Conservation (phyloP, 805 yeast genomes). For the Lachancea sp. region DNA sequence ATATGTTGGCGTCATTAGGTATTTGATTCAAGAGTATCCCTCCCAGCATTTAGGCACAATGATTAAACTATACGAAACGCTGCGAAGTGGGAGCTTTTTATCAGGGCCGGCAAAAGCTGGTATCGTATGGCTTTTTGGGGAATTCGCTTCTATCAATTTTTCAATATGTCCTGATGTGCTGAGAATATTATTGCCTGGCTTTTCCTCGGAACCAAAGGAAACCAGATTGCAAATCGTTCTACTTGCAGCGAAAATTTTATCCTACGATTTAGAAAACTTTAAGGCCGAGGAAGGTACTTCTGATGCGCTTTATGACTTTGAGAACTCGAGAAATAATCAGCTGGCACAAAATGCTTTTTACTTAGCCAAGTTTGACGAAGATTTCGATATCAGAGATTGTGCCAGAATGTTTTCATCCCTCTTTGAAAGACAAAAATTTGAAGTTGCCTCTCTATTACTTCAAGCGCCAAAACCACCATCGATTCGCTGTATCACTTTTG, state of each 20-base stretch:
- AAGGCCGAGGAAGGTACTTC: conserved; percentile 17
- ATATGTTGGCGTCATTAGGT: conserved; percentile 64
- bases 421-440: conserved; percentile 44
- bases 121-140: conserved; percentile 88
- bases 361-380: conserved; percentile 65
- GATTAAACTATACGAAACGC: conserved; percentile 40
- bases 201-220: conserved; percentile 46
- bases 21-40: conserved; percentile 60
- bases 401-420: conserved; percentile 68
- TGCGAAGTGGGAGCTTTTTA: conserved; percentile 23
- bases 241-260: conserved; percentile 65
- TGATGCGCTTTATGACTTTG: conserved; percentile 30
- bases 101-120: conserved; percentile 63
- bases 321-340: conserved; percentile 35
- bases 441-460: conserved; percentile 60
- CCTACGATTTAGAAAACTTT: conserved; percentile 45
- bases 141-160: conserved; percentile 46
- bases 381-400: conserved; percentile 75
- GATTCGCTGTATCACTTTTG: conserved; percentile 3
- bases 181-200: conserved; percentile 48
- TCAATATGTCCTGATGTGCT: conserved; percentile 70
- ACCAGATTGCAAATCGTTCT: conserved; percentile 68
- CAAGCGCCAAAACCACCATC: conserved; percentile 77
- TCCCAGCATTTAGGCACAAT: conserved; percentile 48
- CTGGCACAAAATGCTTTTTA: conserved; percentile 58